Percentiles rank a stretch among this genome's conserved stretches.
phyloP scores from a whole-genome alignment of 768 basidiomycete species.

The Termitomyces heimii region DNA sequence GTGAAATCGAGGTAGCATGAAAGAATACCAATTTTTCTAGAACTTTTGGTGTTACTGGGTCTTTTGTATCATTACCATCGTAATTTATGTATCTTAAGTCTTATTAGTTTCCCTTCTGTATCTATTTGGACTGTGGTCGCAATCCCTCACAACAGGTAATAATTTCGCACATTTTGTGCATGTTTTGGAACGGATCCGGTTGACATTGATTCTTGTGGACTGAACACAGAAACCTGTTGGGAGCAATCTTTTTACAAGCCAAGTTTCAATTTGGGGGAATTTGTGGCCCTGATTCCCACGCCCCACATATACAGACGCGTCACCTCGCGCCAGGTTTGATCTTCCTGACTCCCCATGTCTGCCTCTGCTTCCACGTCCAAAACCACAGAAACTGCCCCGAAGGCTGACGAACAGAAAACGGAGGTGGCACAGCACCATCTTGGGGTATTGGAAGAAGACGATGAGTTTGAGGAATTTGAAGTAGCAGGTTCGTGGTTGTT shows the following conservation, averaged over 20 bases:
- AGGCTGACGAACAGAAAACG: constrained; percentile 37
- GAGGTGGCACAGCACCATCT: constrained; percentile 61
- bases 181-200: background rate
- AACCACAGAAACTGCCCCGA: constrained; percentile 27
- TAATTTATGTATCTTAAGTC: constrained; percentile 3
- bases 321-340: constrained; percentile 3
- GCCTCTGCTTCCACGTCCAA: constrained; percentile 46
- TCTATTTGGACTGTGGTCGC: background rate
- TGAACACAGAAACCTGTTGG: no score
- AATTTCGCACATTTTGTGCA: no score
- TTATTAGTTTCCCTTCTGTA: background rate
- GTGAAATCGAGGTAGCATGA: constrained; percentile 12
- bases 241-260: no score
- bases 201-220: no score
- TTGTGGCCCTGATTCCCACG: constrained; percentile 11
- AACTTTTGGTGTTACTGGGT: background rate
- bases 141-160: background rate
- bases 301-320: constrained; percentile 14
- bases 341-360: constrained; percentile 24
- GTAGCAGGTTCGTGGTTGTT: constrained; percentile 57
- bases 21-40: constrained; percentile 3
- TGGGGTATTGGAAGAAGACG: constrained; percentile 93
- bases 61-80: constrained; percentile 15
- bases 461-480: constrained; percentile 93
- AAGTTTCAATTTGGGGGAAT: background rate